Conservation (phyloP, 2,329 filamentous ascomycete species). For the Trichoderma sp. region DNA sequence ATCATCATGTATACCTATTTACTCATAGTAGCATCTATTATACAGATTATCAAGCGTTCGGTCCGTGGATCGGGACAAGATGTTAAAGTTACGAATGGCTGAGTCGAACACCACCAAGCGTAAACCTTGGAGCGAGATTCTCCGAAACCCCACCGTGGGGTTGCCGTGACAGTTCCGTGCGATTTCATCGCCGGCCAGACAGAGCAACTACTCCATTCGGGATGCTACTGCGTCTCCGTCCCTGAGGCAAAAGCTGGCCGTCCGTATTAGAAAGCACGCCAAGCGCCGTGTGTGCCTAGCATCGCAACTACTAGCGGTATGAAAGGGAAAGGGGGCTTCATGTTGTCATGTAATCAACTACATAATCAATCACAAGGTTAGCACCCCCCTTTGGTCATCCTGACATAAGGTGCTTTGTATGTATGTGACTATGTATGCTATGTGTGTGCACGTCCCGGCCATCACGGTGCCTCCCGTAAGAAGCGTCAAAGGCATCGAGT, state of each 20-base stretch:
- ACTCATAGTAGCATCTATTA: background rate
- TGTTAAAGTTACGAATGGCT: background rate
- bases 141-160: constrained; percentile 20
- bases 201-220: background rate
- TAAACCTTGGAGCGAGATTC: constrained; percentile 1
- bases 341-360: background rate
- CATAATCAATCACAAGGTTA: background rate
- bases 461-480: constrained; percentile 7
- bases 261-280: background rate
- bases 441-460: background rate
- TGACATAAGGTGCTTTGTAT: background rate
- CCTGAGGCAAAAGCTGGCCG: background rate
- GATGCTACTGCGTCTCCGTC: background rate
- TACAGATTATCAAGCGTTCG: background rate
- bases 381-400: background rate
- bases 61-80: background rate
- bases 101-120: background rate
- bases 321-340: background rate
- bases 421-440: too few relatives aligned
- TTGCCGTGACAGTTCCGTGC: background rate
- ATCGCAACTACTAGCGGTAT: background rate
- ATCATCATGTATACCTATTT: too few relatives aligned
- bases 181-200: background rate
- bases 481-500: background rate
- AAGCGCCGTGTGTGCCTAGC: background rate